Evolutionary conservation across 208 protist species (phyloP), one percentile per base, ranked within the genome.

Genomic region (Borovskyia barvae): DNA sequence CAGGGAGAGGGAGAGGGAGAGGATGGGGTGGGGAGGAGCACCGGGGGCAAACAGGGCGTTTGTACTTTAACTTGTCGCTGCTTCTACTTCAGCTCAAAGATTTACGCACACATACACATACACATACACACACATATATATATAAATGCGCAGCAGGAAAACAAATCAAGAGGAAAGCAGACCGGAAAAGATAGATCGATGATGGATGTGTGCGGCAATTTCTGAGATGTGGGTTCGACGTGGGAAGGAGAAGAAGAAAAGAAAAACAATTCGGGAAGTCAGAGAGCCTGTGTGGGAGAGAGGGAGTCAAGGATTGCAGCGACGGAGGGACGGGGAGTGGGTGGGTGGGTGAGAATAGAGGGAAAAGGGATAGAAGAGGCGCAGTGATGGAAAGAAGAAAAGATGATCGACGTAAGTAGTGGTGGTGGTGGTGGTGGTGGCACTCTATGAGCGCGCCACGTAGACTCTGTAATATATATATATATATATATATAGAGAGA

Each of bases 201-300:
- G 22, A 24, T 57, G 14, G 14, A 42, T 24, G 30, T 57, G 37
- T 57, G 30, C 22, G 5, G 7, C 33, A n/a, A 42, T 22, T 7
- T 14, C 5, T 25, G 17, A 6, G 3, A 30, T 7, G 19, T 43
- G 22, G 40, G 14, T 20, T 46, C 33, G 5, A n/a, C 36, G 24
- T n/a, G n/a, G 40, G 11, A 14, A 51, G 39, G 5, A 30, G 26
- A 59, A 59, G 2, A 61, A 36, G 14, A 49, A 14, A 49, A 46
- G 8, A 46, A 46, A 11, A 35, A 51, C 17, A 49, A 49, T 17
- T n/a, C n/a, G n/a, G n/a, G n/a, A n/a, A n/a, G n/a, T n/a, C n/a
- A n/a, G n/a, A n/a, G n/a, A n/a, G n/a, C n/a, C n/a, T n/a, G n/a
- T n/a, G n/a, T n/a, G n/a, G n/a, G n/a, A n/a, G n/a, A n/a, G n/a